Conservation (phyloP, 495 filamentous ascomycete species). For the Xylaria nigripes region DNA sequence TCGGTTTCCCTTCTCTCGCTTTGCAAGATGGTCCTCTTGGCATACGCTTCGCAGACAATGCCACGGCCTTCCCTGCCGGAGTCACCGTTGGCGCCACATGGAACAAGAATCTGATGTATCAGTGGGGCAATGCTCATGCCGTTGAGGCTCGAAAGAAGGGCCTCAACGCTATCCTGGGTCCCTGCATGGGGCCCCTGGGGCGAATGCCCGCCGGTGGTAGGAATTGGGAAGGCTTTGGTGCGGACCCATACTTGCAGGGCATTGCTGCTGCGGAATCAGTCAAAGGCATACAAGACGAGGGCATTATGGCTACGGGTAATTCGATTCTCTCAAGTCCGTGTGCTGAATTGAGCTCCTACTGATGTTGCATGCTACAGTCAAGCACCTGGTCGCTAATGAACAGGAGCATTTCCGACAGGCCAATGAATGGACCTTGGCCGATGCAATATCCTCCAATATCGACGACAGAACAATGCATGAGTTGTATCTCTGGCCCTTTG, state of each 20-base stretch:
- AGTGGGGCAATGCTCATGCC: slow-evolving; percentile 59
- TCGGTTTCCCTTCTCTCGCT: slow-evolving; percentile 77
- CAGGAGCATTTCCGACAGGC: slow-evolving; percentile 77
- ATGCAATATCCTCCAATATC: slow-evolving; percentile 72
- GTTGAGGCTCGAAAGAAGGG: slow-evolving; percentile 65
- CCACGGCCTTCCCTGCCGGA: slow-evolving; percentile 75
- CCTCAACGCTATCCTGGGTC: slow-evolving; percentile 65
- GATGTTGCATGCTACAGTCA: slow-evolving; percentile 45
- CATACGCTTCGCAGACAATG: slow-evolving; percentile 65
- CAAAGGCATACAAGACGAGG: slow-evolving; percentile 66
- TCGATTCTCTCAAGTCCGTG: neutral
- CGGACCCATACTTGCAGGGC: slow-evolving; percentile 68
- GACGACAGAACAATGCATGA: slow-evolving; percentile 77
- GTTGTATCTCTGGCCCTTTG: slow-evolving; percentile 86
- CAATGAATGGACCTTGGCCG: slow-evolving; percentile 65
- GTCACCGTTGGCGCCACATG: slow-evolving; percentile 80
- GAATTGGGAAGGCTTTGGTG: slow-evolving; percentile 84
- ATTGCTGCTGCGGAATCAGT: slow-evolving; percentile 29
- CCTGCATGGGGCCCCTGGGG: slow-evolving; percentile 69
- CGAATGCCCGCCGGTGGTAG: slow-evolving; percentile 78
- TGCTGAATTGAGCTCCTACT: neutral
- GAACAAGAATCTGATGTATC: slow-evolving; percentile 72
- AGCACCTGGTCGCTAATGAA: slow-evolving; percentile 77
- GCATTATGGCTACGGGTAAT: slow-evolving; percentile 57
- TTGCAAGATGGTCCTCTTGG: slow-evolving; percentile 88